Evolutionary conservation across 768 basidiomycete genomes (phyloP).

Genomic region (Calocera cornea): DNA sequence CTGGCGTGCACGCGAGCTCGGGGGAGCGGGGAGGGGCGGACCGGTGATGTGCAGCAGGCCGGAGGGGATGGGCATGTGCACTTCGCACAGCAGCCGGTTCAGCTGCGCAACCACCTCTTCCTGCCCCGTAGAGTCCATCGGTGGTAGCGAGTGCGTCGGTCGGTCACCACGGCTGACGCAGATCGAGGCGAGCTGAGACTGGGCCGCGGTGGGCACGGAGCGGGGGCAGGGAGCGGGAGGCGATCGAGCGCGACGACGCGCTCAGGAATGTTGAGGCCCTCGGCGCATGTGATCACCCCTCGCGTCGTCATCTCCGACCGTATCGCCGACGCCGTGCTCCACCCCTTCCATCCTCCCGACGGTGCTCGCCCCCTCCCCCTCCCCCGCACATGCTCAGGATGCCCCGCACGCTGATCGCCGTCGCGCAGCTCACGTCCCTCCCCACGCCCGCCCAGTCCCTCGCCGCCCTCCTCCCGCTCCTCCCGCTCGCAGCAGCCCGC

Average conservation of each 20-base stretch:
- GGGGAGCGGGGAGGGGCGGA: neutral
- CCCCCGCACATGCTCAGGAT: neutral
- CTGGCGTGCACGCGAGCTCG: neutral
- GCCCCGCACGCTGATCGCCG: neutral
- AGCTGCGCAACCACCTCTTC: neutral
- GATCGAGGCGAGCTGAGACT: no score
- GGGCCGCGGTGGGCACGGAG: no score
- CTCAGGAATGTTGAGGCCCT: no score
- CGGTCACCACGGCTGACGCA: no score
- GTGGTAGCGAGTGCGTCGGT: neutral
- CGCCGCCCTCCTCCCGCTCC: neutral
- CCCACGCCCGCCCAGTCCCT: neutral
- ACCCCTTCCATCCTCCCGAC: neutral
- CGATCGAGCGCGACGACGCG: no score
- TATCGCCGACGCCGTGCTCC: no score
- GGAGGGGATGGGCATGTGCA: neutral
- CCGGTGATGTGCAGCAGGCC: neutral
- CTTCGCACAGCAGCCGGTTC: neutral
- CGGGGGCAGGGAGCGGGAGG: no score
- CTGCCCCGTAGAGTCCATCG: neutral
- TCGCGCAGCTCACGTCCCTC: neutral
- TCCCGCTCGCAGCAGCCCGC: neutral
- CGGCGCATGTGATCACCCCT: no score
- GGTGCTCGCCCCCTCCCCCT: neutral
- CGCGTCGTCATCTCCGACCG: no score